These are phyloP conservation scores for Nematodospora valgi DNA, from an alignment of 805 yeast species.

Conservation along the genomic window DNA sequence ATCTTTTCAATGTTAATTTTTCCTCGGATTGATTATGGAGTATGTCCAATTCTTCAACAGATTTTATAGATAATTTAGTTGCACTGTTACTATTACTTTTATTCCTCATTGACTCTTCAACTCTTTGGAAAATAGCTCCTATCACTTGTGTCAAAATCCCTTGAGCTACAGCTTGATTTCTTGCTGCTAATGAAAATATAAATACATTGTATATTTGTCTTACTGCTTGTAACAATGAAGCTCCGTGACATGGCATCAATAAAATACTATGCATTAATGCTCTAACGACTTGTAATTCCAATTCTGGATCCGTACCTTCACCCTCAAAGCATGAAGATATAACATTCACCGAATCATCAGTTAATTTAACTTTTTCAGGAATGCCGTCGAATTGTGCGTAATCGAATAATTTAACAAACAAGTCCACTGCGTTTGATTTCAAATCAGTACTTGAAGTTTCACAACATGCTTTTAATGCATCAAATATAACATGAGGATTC, in stretches of 20 bases:
- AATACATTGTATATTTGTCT: slow-evolving; percentile 93
- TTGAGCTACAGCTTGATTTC: slow-evolving; percentile 92
- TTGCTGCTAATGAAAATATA: slow-evolving; percentile 72
- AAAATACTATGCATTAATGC: slow-evolving; percentile 87
- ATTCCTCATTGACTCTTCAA: slow-evolving; percentile 42
- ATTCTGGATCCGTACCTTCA: slow-evolving; percentile 84
- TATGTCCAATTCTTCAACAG: slow-evolving; percentile 19
- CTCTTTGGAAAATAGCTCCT: slow-evolving; percentile 76
- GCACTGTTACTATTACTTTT: slow-evolving; percentile 16
- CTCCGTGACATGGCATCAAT: slow-evolving; percentile 86
- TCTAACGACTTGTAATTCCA: slow-evolving; percentile 89
- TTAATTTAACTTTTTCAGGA: slow-evolving; percentile 52
- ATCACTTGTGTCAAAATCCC: slow-evolving; percentile 92
- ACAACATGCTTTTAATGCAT: slow-evolving; percentile 73
- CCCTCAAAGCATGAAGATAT: slow-evolving; percentile 85
- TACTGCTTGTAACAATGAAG: slow-evolving; percentile 81
- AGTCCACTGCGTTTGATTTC: slow-evolving; percentile 73
- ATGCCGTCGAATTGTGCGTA: slow-evolving; percentile 70
- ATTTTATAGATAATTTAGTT: slow-evolving; percentile 15
- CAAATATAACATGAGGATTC: slow-evolving; percentile 59
- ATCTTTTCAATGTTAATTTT: slow-evolving; percentile 55
- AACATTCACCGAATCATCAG: slow-evolving; percentile 81
- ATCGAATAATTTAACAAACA: slow-evolving; percentile 85
- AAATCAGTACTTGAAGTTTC: slow-evolving; percentile 63
- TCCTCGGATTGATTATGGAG: slow-evolving; percentile 15